Conservation (phyloP, 192 early-diverging fungal genomes). For the Pecoramyces ruminantium region DNA sequence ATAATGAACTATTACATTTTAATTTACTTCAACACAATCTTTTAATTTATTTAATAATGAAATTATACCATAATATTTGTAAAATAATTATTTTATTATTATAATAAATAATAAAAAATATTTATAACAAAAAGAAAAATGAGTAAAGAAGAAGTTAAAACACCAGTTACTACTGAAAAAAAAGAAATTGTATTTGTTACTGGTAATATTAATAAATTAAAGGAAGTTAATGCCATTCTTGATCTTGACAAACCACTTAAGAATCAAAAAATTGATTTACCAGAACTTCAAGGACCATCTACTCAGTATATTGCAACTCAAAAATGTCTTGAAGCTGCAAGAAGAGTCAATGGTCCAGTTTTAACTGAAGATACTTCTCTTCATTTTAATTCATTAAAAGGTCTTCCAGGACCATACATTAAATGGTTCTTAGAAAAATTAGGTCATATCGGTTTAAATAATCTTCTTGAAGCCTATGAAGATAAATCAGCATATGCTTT, state of each 20-base stretch:
- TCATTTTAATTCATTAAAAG: constrained; percentile 85
- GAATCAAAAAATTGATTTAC: constrained; percentile 4
- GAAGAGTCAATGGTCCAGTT: constrained; percentile 47
- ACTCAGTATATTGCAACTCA: constrained; percentile 54
- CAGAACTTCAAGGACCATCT: constrained; percentile 76
- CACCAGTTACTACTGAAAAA: not conserved
- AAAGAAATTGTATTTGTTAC: constrained; percentile 60
- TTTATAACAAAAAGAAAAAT: not conserved
- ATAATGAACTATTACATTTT: no score
- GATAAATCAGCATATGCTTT: constrained; percentile 76
- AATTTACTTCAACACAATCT: no score
- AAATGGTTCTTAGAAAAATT: constrained; percentile 87
- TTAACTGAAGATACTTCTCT: constrained; percentile 89
- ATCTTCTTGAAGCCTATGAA: constrained; percentile 71
- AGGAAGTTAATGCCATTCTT: constrained; percentile 74
- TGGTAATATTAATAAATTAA: constrained; percentile 91
- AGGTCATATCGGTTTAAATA: constrained; percentile 63
- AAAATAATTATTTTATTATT: no score
- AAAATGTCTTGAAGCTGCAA: constrained; percentile 65
- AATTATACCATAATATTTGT: no score
- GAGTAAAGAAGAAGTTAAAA: not conserved
- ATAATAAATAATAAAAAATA: no score
- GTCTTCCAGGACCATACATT: constrained; percentile 84
- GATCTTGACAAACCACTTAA: constrained; percentile 22
- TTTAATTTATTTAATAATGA: no score